phyloP scores from a whole-genome alignment of 2,329 filamentous ascomycete genomes.

The Teratosphaeria epicoccoides region DNA sequence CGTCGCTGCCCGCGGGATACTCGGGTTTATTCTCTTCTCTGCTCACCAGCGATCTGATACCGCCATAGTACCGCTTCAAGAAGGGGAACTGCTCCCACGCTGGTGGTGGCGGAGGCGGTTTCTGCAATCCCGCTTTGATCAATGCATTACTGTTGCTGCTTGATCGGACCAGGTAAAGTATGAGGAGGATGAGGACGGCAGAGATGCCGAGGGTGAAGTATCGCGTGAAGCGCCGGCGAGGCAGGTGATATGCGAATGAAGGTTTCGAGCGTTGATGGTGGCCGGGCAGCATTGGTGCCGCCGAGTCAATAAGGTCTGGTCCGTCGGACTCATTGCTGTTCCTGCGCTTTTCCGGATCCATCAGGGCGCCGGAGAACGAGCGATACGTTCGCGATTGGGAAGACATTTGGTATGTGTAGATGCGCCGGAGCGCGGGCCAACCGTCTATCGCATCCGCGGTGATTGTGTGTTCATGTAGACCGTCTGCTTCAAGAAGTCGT shows the following conservation, averaged over 20 bases:
- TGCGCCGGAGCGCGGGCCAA: not conserved
- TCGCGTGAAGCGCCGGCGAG: conserved; percentile 55
- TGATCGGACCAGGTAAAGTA: conserved; percentile 56
- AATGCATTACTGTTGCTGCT: conserved; percentile 37
- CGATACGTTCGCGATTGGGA: conserved; percentile 11
- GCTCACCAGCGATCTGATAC: conserved; percentile 60
- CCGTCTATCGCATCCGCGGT: not conserved
- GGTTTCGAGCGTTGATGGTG: conserved; percentile 15
- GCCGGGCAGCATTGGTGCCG: conserved; percentile 19
- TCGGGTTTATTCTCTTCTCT: conserved; percentile 61
- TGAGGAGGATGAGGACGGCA: conserved; percentile 61
- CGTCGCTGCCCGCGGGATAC: conserved; percentile 60
- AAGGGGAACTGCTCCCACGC: conserved; percentile 84
- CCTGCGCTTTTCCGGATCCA: conserved; percentile 31
- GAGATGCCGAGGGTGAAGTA: conserved; percentile 67
- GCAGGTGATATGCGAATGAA: conserved; percentile 25
- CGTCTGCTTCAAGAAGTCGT: too few relatives aligned
- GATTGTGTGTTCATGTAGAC: not conserved
- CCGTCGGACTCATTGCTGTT: conserved; percentile 21
- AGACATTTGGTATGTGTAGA: not conserved
- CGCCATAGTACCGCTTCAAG: conserved; percentile 80
- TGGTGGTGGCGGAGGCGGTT: conserved; percentile 53
- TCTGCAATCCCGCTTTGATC: conserved; percentile 39
- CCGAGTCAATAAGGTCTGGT: conserved; percentile 22
- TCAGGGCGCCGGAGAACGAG: conserved; percentile 21